phyloP scores from a whole-genome alignment of 1,139 yeast species.

The Saccharomyces hybrid region DNA sequence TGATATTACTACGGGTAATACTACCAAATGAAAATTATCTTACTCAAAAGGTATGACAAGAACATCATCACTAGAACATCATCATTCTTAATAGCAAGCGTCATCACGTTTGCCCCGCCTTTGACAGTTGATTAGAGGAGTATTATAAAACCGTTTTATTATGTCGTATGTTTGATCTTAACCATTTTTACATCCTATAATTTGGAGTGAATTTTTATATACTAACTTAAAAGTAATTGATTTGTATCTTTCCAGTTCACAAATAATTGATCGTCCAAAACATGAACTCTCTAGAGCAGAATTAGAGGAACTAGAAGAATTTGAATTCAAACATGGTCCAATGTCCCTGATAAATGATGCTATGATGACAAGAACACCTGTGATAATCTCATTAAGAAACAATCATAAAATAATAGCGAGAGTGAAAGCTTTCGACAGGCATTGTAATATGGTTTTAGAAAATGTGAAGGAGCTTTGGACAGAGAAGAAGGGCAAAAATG shows the following conservation, averaged over 20 bases:
- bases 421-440: constrained; percentile 93
- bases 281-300: constrained; percentile 78
- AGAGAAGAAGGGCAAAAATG: constrained; percentile 66
- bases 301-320: constrained; percentile 76
- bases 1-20: background rate
- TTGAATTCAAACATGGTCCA: constrained; percentile 88
- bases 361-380: constrained; percentile 63
- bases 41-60: background rate
- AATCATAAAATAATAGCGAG: constrained; percentile 86
- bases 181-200: background rate
- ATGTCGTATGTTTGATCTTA: background rate
- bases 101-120: background rate
- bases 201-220: background rate
- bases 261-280: constrained; percentile 61
- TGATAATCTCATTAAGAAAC: constrained; percentile 84
- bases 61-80: background rate
- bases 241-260: constrained; percentile 40
- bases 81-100: background rate
- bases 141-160: background rate
- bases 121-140: background rate
- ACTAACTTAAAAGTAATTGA: background rate
- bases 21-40: background rate
- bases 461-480: constrained; percentile 92
- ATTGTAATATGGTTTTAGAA: constrained; percentile 85
- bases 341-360: constrained; percentile 79